These are phyloP conservation scores for Ananas comosus DNA, from an alignment of 176 grass and related monocot species.

Conservation along the genomic window DNA sequence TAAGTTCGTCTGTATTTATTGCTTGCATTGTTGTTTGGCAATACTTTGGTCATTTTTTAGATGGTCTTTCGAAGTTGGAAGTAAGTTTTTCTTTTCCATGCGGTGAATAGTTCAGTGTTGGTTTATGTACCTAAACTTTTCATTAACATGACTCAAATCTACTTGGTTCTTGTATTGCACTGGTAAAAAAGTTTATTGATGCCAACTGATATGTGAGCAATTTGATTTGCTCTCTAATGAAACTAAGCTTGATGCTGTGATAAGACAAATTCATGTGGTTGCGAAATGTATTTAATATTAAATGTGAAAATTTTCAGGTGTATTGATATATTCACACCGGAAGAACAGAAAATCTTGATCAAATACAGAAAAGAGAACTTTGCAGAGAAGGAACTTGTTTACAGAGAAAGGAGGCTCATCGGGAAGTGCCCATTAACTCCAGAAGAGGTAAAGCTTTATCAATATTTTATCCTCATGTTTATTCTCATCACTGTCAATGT, in stretches of 20 bases:
- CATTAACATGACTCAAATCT: neutral
- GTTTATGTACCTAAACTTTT: neutral
- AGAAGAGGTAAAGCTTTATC: conserved; percentile 55
- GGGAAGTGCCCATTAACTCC: conserved; percentile 99
- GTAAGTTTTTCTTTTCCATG: neutral
- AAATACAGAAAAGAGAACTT: conserved; percentile 84
- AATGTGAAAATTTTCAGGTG: conserved; percentile 37
- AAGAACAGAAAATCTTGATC: conserved; percentile 73
- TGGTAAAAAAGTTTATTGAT: neutral
- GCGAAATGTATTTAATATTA: conserved; percentile 7
- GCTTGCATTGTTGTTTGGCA: neutral
- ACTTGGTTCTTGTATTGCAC: too few relatives aligned
- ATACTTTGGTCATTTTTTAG: neutral
- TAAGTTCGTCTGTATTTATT: neutral
- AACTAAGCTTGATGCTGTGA: neutral
- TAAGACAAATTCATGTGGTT: neutral
- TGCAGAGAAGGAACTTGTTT: conserved; percentile 60
- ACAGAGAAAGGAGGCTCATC: conserved; percentile 58
- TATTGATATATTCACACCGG: conserved; percentile 75
- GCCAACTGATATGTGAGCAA: neutral
- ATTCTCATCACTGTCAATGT: neutral
- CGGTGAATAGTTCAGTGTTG: neutral
- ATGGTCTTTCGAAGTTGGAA: neutral
- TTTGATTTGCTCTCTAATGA: too few relatives aligned
- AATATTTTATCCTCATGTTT: neutral